Conservation (phyloP, 352 stramenopile species). For the Pythium oligandrum region DNA sequence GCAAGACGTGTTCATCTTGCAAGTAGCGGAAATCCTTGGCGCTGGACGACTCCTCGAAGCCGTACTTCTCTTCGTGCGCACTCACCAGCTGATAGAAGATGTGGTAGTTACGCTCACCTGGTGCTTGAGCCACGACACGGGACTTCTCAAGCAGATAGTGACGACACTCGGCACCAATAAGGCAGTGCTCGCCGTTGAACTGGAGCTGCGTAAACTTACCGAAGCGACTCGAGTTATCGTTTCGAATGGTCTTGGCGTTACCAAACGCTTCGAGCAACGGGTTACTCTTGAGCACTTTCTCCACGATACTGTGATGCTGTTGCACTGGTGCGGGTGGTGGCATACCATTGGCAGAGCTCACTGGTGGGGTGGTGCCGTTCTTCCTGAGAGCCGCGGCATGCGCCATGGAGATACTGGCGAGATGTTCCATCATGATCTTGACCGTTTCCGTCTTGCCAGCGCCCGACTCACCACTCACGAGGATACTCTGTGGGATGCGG, state of each 20-base stretch:
- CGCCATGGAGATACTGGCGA: slow-evolving; percentile 80
- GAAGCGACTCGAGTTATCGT: slow-evolving; percentile 95
- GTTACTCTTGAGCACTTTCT: slow-evolving; percentile 90
- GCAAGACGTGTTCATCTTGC: slow-evolving; percentile 57
- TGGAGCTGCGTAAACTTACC: slow-evolving; percentile 94
- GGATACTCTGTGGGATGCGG: slow-evolving; percentile 76
- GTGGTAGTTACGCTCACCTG: slow-evolving; percentile 97
- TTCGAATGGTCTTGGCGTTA: slow-evolving; percentile 91
- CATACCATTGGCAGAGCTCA: slow-evolving; percentile 38
- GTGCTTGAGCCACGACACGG: slow-evolving; percentile 87
- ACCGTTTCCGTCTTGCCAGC: slow-evolving; percentile 95
- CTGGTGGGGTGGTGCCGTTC: slow-evolving; percentile 77
- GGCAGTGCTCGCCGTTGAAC: slow-evolving; percentile 83
- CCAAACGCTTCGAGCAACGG: slow-evolving; percentile 88
- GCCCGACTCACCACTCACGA: slow-evolving; percentile 92
- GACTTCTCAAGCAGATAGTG: slow-evolving; percentile 98
- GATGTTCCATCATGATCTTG: slow-evolving; percentile 97
- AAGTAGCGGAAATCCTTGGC: slow-evolving; percentile 68
- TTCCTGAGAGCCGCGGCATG: slow-evolving; percentile 56
- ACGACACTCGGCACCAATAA: slow-evolving; percentile 86
- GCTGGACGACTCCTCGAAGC: slow-evolving; percentile 39
- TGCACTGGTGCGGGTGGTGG: slow-evolving; percentile 5
- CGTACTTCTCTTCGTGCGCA: slow-evolving; percentile 50
- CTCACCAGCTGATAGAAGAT: slow-evolving; percentile 96
- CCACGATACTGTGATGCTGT: slow-evolving; percentile 49